Evolutionary conservation across 257 asterid species (phyloP).

Genomic region (Craterostigma plantagineum): DNA sequence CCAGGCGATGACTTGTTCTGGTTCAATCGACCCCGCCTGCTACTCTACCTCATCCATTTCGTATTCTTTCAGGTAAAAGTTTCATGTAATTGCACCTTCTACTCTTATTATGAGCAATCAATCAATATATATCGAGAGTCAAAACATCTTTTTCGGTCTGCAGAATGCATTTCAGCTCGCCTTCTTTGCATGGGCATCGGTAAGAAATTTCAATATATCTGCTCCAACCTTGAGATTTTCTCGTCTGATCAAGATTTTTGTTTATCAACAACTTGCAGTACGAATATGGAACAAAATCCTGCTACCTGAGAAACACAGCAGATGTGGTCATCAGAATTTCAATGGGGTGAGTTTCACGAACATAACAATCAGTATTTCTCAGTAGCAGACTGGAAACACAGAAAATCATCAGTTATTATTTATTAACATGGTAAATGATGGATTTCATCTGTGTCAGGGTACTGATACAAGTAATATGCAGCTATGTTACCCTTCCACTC

Average conservation of each 20-base stretch:
- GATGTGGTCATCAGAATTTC: slow-evolving; percentile 34
- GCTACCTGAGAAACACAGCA: slow-evolving; percentile 26
- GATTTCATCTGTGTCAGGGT: slow-evolving; percentile 16
- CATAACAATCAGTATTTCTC: background rate
- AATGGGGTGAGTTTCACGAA: slow-evolving; percentile 26
- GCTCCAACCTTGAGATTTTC: background rate
- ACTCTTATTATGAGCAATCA: no score
- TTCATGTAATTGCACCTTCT: background rate
- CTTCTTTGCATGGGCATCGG: slow-evolving; percentile 60
- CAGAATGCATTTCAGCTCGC: slow-evolving; percentile 63
- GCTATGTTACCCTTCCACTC: slow-evolving; percentile 53
- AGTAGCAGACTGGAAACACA: no score
- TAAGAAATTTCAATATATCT: slow-evolving; percentile 11
- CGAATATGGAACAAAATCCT: slow-evolving; percentile 35
- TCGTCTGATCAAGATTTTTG: slow-evolving; percentile 1
- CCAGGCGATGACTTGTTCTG: slow-evolving; percentile 54
- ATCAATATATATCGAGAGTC: background rate
- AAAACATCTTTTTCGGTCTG: background rate
- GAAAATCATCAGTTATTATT: background rate
- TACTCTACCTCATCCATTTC: slow-evolving; percentile 43
- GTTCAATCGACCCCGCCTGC: slow-evolving; percentile 40
- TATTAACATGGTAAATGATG: background rate
- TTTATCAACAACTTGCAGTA: slow-evolving; percentile 16
- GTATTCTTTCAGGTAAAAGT: slow-evolving; percentile 45
- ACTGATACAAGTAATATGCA: slow-evolving; percentile 38